phyloP scores from a whole-genome alignment of 129 eudicot genomes.

The Cynara cardunculus region DNA sequence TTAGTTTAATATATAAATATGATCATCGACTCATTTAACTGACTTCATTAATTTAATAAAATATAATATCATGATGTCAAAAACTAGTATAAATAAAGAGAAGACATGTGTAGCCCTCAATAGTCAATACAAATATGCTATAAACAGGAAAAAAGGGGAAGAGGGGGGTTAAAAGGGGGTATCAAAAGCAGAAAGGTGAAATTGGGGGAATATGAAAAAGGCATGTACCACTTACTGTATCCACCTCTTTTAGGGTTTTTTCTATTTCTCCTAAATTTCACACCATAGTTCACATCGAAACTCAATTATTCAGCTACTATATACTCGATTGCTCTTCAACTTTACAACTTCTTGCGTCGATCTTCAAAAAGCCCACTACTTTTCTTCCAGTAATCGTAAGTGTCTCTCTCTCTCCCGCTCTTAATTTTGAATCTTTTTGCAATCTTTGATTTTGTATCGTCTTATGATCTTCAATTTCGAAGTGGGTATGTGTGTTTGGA shows the following conservation, averaged over 20 bases:
- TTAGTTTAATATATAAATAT: too few relatives aligned
- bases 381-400: constrained; percentile 15
- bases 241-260: constrained; percentile 27
- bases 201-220: constrained; percentile 3
- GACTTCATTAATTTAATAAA: too few relatives aligned
- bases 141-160: constrained; percentile 10
- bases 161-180: constrained; percentile 1
- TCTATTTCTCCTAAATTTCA: constrained; percentile 8
- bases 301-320: constrained; percentile 10
- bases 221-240: constrained; percentile 17
- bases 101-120: not conserved
- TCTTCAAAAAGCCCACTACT: constrained; percentile 6
- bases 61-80: too few relatives aligned
- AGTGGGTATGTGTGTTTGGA: not conserved
- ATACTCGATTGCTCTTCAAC: constrained; percentile 10
- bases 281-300: constrained; percentile 6
- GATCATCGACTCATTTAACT: too few relatives aligned
- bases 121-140: not conserved
- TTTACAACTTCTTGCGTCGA: not conserved
- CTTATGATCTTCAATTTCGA: constrained; percentile 16
- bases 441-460: not conserved
- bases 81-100: too few relatives aligned
- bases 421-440: constrained; percentile 19
- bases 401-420: not conserved
- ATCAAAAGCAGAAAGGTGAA: constrained; percentile 29